Percentiles rank a stretch among this genome's conserved stretches.
Conservation (phyloP, 2,329 filamentous ascomycete species). For the Corinectria fuckeliana region DNA sequence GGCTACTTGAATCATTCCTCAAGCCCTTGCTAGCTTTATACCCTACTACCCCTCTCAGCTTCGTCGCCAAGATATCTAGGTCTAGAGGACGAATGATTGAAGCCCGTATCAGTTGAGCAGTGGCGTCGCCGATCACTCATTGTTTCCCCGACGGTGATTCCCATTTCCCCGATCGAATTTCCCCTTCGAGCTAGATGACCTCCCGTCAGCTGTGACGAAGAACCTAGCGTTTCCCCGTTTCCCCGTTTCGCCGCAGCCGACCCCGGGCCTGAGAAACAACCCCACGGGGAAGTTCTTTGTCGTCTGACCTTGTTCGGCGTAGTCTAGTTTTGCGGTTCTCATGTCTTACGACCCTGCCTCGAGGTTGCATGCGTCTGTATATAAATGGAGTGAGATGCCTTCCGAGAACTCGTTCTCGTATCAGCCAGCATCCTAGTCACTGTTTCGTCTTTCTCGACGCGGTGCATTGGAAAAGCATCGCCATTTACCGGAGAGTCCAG, state of each 20-base stretch:
- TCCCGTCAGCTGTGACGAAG: background rate
- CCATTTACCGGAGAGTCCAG: background rate
- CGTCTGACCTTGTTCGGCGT: background rate
- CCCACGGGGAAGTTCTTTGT: slow-evolving; percentile 29
- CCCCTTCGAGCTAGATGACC: background rate
- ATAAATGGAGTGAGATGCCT: slow-evolving; percentile 15
- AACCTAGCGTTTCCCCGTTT: slow-evolving; percentile 6
- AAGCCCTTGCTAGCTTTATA: slow-evolving; percentile 5
- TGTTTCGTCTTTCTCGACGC: background rate
- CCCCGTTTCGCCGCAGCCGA: slow-evolving; percentile 21
- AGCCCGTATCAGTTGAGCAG: background rate
- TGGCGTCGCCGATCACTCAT: slow-evolving; percentile 7
- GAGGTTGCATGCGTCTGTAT: background rate
- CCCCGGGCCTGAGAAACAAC: slow-evolving; percentile 14
- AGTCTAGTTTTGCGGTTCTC: background rate
- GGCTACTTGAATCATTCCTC: background rate
- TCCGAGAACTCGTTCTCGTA: background rate
- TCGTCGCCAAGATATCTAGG: background rate
- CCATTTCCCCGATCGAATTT: slow-evolving; percentile 14
- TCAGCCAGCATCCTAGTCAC: background rate
- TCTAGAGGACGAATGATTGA: background rate
- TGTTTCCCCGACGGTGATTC: background rate
- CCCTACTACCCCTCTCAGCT: background rate
- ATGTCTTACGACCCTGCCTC: background rate
- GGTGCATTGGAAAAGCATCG: background rate